These are phyloP conservation scores for Kingdonia uniflora DNA, from an alignment of 164 flowering plant genomes.

Conservation along the genomic window DNA sequence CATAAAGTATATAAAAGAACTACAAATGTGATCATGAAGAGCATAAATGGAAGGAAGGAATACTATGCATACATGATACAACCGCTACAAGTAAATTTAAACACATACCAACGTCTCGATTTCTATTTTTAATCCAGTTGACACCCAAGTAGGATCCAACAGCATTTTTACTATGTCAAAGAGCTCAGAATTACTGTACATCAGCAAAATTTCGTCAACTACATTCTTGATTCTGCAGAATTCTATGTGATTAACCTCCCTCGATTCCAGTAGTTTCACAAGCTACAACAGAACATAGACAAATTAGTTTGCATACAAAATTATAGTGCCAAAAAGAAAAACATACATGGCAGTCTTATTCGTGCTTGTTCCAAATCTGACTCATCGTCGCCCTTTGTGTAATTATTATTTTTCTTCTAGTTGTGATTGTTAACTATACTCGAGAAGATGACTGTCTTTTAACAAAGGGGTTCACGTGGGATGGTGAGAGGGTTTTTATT, in stretches of 20 bases:
- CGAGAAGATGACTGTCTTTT: too few relatives aligned
- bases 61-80: too few relatives aligned
- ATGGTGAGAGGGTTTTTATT: too few relatives aligned
- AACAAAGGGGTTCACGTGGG: too few relatives aligned
- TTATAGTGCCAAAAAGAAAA: too few relatives aligned
- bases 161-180: slow-evolving; percentile 43
- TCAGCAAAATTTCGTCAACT: slow-evolving; percentile 64
- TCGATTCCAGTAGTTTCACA: slow-evolving; percentile 81
- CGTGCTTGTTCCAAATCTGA: too few relatives aligned
- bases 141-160: slow-evolving; percentile 80
- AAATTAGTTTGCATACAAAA: slow-evolving; percentile 1
- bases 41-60: neutral
- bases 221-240: slow-evolving; percentile 82
- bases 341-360: too few relatives aligned
- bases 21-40: neutral
- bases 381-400: too few relatives aligned
- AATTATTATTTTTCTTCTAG: too few relatives aligned
- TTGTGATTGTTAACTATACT: too few relatives aligned
- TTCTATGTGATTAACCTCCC: slow-evolving; percentile 90
- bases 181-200: slow-evolving; percentile 63
- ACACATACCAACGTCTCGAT: slow-evolving; percentile 65
- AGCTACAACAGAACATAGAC: slow-evolving; percentile 45
- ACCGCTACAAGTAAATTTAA: neutral
- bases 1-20: neutral
- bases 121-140: slow-evolving; percentile 85